These are phyloP conservation scores for Sclerotinia borealis DNA, from an alignment of 2,329 filamentous ascomycete species.

Conservation along the genomic window DNA sequence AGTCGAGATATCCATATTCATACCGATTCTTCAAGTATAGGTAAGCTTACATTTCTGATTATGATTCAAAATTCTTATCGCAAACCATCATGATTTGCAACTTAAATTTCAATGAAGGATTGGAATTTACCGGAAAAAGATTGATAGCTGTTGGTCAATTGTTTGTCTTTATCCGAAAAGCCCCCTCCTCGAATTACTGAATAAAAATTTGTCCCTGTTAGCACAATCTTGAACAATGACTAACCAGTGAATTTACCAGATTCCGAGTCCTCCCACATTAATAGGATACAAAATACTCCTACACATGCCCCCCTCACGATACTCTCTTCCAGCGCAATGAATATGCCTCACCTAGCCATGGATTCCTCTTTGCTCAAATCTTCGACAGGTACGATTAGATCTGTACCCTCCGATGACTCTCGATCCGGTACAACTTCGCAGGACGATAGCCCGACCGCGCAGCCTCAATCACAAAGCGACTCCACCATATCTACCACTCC, in stretches of 20 bases:
- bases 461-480: constrained; percentile 18
- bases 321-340: constrained; percentile 26
- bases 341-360: constrained; percentile 17
- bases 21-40: constrained; percentile 16
- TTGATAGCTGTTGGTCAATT: neutral
- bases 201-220: neutral
- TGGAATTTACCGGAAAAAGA: neutral
- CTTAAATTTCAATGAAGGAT: neutral
- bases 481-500: constrained; percentile 19
- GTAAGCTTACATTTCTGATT: constrained; percentile 15
- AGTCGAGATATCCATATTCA: constrained; percentile 17
- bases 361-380: constrained; percentile 16
- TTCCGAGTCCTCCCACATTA: neutral
- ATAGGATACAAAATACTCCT: neutral
- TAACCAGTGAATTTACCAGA: constrained; percentile 2
- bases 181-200: neutral
- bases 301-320: constrained; percentile 9
- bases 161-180: neutral
- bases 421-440: constrained; percentile 13
- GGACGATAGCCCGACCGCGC: constrained; percentile 8
- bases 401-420: constrained; percentile 25
- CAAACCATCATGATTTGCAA: neutral
- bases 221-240: neutral
- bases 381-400: constrained; percentile 26
- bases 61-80: neutral